Evolutionary conservation across 2,329 filamentous ascomycete genomes (phyloP), one percentile per base, ranked within the genome.

Genomic region (Orbilia quercus): DNA sequence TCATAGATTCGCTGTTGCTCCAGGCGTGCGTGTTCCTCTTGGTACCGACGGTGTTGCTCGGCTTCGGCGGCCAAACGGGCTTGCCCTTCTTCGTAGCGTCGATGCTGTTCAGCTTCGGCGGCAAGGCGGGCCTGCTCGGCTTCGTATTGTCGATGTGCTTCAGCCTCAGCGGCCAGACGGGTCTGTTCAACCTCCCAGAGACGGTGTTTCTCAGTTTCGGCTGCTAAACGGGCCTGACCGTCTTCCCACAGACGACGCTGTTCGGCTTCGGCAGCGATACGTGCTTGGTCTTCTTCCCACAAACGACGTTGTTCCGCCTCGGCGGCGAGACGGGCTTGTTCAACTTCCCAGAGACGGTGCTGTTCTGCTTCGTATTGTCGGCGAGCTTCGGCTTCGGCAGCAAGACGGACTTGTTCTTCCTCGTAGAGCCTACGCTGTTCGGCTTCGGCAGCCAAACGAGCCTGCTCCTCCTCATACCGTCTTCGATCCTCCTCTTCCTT

Each of bases 1-100:
- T 66, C 62, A 22, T 66, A 66, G 28, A 54, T 53, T 40, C 63
- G 63, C 7, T 64, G 55, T 28, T 74, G 53, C n/a, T 65, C 59
- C 4, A 69, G 16, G 34, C 31, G 53, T 16, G 63, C 63, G 38
- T 64, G 54, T 28, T 71, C 50, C 22, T 18, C 50, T 28, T 69
- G 42, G 16, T 53, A 67, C 5, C 7, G 54, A 36, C 62, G 34
- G 20, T 38, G 53, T 9, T 23, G 23, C 16, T 65, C 59, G 9
- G 53, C 69, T 53, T 64, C 34, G 11, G 50, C 60, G 16, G 60
- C 60, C 3, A 51, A 47, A 18, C 60, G 51, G 7, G 28, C 45
- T 42, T 59, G 53, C 14, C 50, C 51, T 18, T 47, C 53, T 20
- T 60, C 54, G 7, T 48, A 55, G 5, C 6, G 28, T 7, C 48